Conservation (phyloP, 371 early-diverging fungal species). For the Saksenaea vasiformis region DNA sequence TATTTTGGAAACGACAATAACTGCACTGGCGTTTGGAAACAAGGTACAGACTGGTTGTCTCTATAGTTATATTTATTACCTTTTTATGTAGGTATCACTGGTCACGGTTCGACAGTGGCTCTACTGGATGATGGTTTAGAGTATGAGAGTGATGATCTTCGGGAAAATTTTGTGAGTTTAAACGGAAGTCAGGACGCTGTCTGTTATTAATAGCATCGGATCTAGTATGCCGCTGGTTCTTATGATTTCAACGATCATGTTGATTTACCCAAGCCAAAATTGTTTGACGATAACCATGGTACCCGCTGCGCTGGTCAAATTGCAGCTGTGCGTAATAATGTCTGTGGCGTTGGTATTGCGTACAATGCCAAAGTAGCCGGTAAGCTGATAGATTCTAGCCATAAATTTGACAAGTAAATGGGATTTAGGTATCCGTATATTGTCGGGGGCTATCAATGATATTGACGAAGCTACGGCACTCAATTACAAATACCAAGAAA, state of each 20-base stretch:
- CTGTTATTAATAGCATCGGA: neutral
- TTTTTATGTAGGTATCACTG: conserved; percentile 69
- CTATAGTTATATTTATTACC: neutral
- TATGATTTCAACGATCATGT: conserved; percentile 92
- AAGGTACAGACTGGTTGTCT: conserved; percentile 48
- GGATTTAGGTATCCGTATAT: conserved; percentile 78
- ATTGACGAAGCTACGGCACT: conserved; percentile 90
- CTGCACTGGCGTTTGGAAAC: conserved; percentile 89
- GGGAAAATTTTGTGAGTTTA: conserved; percentile 83
- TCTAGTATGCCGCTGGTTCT: conserved; percentile 80
- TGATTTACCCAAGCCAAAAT: conserved; percentile 73
- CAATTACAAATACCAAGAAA: conserved; percentile 83
- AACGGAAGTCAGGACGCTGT: neutral
- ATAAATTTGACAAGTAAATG: neutral
- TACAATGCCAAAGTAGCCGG: conserved; percentile 87
- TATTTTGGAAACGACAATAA: conserved; percentile 86
- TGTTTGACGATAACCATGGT: conserved; percentile 89
- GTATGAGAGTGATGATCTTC: conserved; percentile 79
- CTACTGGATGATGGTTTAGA: conserved; percentile 97
- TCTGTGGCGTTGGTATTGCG: conserved; percentile 96
- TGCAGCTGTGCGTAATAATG: conserved; percentile 85
- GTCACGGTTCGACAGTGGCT: conserved; percentile 82
- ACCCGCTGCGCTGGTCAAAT: conserved; percentile 98
- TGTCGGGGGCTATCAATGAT: conserved; percentile 86
- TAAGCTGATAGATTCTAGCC: conserved; percentile 16